Base-by-base conservation (phyloP, 139 green algal genomes). In the Coccomyxa sp. region DNA sequence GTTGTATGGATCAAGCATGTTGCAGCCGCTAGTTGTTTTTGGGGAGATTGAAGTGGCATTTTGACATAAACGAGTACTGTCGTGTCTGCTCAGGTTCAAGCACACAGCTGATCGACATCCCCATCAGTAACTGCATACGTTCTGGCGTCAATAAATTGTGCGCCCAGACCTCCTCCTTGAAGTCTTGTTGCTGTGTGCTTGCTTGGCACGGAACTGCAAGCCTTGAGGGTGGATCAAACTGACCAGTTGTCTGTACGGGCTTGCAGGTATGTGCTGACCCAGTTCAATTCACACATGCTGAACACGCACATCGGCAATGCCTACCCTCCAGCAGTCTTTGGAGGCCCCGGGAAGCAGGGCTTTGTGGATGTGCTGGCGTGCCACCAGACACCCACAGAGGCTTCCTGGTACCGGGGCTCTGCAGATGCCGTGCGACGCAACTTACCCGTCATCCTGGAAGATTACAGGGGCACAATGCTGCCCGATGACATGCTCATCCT, bases 121-220 rank as follows among this genome's bases (percentile, higher is more conserved):
- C 90, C 11, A 89, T 93, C 83, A 92, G 88, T 79, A 93, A 93
- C 79, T 91, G 87, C 87, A 87, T 93, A 25, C 80, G 82, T 13
- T 82, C 88, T 30, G 90, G 90, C 74, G 81, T 93, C 77, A 93
- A 92, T 83, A 92, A 92, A 59, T 88, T 93, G 87, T 91, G 77
- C 81, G 88, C 60, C 11, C 58, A 71, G 45, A 80, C 63, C 63
- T 71, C 63, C 21, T 59, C 30, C 38, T 23, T 28, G 31, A 1
- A 80, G 30, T 63, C 1, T 59, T 80, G 28, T 59, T 3, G 30
- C 27, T 58, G 25, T 78, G 3, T 51, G 38, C 38, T 51, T 51
- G 38, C 38, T 11, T 71, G 63, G 63, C 63, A 71, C 38, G 38
- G 3, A 51, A 11, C 1, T 71, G 63, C 63, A 71, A 71, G 63